Percentiles rank a stretch among this genome's conserved stretches.
Conservation (phyloP, 164 flowering plant species). For the Sedum album region DNA sequence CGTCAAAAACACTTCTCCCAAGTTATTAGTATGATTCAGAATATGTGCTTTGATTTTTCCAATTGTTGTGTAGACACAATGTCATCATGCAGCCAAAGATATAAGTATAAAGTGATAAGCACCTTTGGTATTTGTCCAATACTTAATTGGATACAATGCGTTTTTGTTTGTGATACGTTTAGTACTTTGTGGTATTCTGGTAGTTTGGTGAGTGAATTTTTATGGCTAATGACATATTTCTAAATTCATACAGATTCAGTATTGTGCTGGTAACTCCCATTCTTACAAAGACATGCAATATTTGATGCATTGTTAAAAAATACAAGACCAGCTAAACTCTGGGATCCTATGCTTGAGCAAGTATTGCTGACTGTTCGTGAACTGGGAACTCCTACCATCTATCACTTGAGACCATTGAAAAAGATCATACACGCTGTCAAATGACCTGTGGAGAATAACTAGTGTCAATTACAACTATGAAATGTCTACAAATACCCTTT, state of each 20-base stretch:
- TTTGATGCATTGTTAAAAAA: slow-evolving; percentile 64
- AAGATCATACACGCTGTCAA: slow-evolving; percentile 57
- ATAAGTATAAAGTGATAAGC: slow-evolving; percentile 87
- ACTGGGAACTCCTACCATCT: slow-evolving; percentile 33
- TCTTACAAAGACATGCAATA: slow-evolving; percentile 71
- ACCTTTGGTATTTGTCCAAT: slow-evolving; percentile 81
- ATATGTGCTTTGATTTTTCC: background rate
- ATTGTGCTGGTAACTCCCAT: background rate
- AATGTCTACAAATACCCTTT: no score
- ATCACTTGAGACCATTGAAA: slow-evolving; percentile 46
- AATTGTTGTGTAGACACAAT: background rate
- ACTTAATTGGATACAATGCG: slow-evolving; percentile 85
- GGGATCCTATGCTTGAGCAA: slow-evolving; percentile 93
- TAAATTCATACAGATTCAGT: background rate
- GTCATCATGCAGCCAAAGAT: slow-evolving; percentile 74
- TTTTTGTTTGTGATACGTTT: background rate
- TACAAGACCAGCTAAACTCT: slow-evolving; percentile 56
- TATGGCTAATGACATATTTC: background rate
- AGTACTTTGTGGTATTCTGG: background rate
- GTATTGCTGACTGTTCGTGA: slow-evolving; percentile 80
- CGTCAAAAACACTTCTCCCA: slow-evolving; percentile 81
- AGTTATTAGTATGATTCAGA: slow-evolving; percentile 58
- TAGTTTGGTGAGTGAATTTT: background rate
- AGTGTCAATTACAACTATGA: background rate
- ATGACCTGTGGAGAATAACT: slow-evolving; percentile 45